phyloP scores from a whole-genome alignment of 106 monocot species.

The Dioscorea alata region DNA sequence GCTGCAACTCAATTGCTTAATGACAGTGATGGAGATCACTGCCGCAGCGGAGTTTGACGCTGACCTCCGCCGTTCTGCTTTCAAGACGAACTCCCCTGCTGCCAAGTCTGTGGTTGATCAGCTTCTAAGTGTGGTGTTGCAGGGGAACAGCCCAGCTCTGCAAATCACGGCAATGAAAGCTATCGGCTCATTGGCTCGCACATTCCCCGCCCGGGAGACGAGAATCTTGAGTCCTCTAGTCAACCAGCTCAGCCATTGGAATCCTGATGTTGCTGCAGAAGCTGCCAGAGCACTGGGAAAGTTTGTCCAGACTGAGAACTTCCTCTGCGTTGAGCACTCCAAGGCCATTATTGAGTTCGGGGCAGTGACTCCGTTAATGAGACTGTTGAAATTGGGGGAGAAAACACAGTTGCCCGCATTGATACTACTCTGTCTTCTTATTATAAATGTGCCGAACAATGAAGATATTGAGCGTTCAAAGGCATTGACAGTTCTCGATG shows the following conservation, averaged over 20 bases:
- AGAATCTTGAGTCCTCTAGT: conserved; percentile 43
- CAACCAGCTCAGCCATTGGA: conserved; percentile 42
- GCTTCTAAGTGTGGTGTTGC: conserved; percentile 36
- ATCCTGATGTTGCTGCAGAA: conserved; percentile 37
- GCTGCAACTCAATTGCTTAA: conserved; percentile 52
- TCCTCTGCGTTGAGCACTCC: conserved; percentile 39
- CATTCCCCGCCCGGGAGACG: conserved; percentile 47
- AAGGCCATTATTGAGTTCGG: conserved; percentile 52
- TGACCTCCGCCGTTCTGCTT: conserved; percentile 58
- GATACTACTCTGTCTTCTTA: conserved; percentile 38
- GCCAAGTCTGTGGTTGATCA: conserved; percentile 53
- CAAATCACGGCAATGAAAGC: conserved; percentile 45
- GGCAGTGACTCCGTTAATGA: conserved; percentile 29
- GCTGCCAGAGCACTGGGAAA: conserved; percentile 44
- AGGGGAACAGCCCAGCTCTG: conserved; percentile 17
- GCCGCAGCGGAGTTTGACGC: conserved; percentile 37
- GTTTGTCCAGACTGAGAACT: conserved; percentile 50
- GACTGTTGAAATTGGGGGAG: conserved; percentile 39
- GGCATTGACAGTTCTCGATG: conserved; percentile 30
- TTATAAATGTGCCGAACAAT: conserved; percentile 33
- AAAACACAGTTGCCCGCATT: conserved; percentile 45
- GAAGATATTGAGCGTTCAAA: conserved; percentile 43
- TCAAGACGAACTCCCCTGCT: conserved; percentile 53
- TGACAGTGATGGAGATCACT: conserved; percentile 49
- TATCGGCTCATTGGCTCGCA: conserved; percentile 45